Base-by-base conservation (phyloP, 164 flowering plant genomes). In the Annona squamosa region DNA sequence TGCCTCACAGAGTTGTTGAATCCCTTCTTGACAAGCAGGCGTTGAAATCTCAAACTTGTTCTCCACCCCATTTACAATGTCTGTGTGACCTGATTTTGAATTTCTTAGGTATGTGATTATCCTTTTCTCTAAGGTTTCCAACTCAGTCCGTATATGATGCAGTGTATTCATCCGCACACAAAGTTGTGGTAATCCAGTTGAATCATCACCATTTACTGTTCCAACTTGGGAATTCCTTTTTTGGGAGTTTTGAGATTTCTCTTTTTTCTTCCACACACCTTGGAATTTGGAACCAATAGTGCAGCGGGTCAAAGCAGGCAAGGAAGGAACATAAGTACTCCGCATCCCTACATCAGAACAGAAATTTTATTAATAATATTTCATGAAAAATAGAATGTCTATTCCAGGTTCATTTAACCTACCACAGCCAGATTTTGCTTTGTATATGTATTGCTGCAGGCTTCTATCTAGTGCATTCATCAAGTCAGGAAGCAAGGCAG, bases 351-450 rank as follows among this genome's bases (percentile, higher is more conserved):
- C 71, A 75, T 57, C 70, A 82, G 48, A 16, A 37, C 18, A 16
- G 17, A 4, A 6, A 63, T 3, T 63, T 63, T n/a, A 3, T 63
- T n/a, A 63, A 37, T 17, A 7, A 63, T 6, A 63, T 63, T 63
- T 63, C 18, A 63, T n/a, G 65, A 63, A 0, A 37, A 2, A 16
- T 52, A 16, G 59, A 52, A 52, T 52, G 13, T 52, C 59, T 52
- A 7, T 26, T 48, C 16, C 10, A 42, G 71, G 43, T 26, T 48
- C 26, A 48, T 12, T 61, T 62, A 18, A 46, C 64, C 52, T 89
- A 96, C 99, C 99, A 74, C 97, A 93, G 82, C 97, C 97, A 77
- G 97, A 91, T 90, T 92, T 93, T 76, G 97, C 88, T 82, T 92
- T 96, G 41, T 84, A 82, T 67, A 81, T 81, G 71, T 96, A 96